phyloP scores from a whole-genome alignment of 106 monocot genomes.

The Vanilla planifolia region DNA sequence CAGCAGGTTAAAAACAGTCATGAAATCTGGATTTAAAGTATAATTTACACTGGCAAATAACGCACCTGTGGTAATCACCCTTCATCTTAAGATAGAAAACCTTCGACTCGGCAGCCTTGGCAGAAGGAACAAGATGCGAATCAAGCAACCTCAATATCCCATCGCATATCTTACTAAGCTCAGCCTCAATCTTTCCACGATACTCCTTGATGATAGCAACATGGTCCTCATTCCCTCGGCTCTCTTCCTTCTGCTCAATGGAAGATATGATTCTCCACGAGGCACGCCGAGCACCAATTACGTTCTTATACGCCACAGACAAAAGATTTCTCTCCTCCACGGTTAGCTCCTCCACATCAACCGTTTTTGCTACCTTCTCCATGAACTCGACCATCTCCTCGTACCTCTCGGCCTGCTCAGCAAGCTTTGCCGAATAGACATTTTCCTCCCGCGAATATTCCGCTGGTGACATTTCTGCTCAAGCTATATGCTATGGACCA shows the following conservation, averaged over 20 bases:
- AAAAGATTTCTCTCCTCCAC: constrained; percentile 41
- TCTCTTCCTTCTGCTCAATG: constrained; percentile 49
- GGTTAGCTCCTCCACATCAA: constrained; percentile 32
- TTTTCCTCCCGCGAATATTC: constrained; percentile 38
- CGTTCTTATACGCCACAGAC: constrained; percentile 43
- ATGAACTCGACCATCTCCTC: constrained; percentile 52
- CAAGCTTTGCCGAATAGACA: constrained; percentile 46
- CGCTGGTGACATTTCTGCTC: constrained; percentile 16
- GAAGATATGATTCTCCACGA: constrained; percentile 44
- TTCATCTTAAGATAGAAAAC: constrained; percentile 51
- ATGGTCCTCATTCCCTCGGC: constrained; percentile 43
- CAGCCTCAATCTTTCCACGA: constrained; percentile 35
- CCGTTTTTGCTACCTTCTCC: constrained; percentile 49
- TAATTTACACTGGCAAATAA: background rate
- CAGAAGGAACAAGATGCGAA: constrained; percentile 31
- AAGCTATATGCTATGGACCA: background rate
- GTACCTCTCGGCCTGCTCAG: constrained; percentile 40
- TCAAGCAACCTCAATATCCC: constrained; percentile 38
- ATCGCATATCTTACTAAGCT: constrained; percentile 42
- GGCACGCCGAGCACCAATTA: constrained; percentile 40
- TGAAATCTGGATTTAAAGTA: background rate
- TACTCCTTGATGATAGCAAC: constrained; percentile 39
- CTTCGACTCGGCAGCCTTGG: constrained; percentile 33
- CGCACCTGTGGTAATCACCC: constrained; percentile 47
- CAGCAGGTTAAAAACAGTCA: background rate